Percentiles rank a stretch among this genome's conserved stretches.
phyloP scores from a whole-genome alignment of 768 basidiomycete genomes.

The Pulveroboletus ravenelii region DNA sequence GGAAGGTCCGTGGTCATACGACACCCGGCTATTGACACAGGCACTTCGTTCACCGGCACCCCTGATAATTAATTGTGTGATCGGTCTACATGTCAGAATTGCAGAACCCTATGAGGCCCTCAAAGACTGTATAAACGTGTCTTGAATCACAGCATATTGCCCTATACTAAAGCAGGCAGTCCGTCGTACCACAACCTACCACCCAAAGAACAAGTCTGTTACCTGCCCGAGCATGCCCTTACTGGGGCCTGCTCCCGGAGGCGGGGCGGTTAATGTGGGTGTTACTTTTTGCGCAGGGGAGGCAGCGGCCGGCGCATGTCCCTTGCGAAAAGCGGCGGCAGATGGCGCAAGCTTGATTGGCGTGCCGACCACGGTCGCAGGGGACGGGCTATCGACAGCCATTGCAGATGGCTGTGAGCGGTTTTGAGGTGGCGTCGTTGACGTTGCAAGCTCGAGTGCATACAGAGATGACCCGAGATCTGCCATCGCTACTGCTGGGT shows the following conservation, averaged over 20 bases:
- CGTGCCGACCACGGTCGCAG: constrained; percentile 52
- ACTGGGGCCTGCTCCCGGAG: constrained; percentile 34
- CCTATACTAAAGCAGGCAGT: background rate
- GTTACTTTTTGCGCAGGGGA: constrained; percentile 23
- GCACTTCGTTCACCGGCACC: background rate
- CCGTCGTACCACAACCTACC: constrained; percentile 40
- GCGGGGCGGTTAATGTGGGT: constrained; percentile 5
- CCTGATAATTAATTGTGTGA: too few species aligned
- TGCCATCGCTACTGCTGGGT: constrained; percentile 47
- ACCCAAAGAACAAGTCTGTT: constrained; percentile 77
- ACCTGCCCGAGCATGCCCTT: constrained; percentile 70
- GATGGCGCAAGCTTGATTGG: constrained; percentile 72
- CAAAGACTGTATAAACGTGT: background rate
- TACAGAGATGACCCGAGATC: constrained; percentile 39
- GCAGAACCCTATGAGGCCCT: too few species aligned
- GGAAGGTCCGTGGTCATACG: too few species aligned
- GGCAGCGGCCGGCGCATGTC: constrained; percentile 25
- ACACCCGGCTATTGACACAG: background rate
- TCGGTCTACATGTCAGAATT: background rate
- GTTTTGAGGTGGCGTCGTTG: constrained; percentile 6
- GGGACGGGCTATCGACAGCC: constrained; percentile 42
- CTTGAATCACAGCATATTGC: background rate
- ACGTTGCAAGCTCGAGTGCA: constrained; percentile 13
- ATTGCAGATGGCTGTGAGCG: constrained; percentile 37
- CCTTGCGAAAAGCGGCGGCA: constrained; percentile 63